A percentile compares a stretch with the other conserved stretches of the same genome.
These are phyloP conservation scores for Coniophora puteana DNA, from an alignment of 1,284 basidiomycete genomes.

Conservation along the genomic window DNA sequence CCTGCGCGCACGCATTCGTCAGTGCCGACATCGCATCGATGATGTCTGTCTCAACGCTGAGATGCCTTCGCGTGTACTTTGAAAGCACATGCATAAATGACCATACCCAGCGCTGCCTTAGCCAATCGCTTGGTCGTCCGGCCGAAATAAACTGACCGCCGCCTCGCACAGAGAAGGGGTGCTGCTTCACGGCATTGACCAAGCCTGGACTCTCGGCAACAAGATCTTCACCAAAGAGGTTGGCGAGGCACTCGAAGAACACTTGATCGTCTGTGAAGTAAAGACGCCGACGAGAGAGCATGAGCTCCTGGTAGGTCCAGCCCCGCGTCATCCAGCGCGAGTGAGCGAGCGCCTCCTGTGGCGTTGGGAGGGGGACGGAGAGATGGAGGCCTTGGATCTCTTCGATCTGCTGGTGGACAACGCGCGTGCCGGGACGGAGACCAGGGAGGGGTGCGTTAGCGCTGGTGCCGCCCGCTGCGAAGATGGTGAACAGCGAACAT, in stretches of 20 bases:
- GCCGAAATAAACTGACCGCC: too few relatives aligned
- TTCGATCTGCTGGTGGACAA: background rate
- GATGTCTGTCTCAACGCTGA: slow-evolving; percentile 1
- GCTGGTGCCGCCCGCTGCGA: slow-evolving; percentile 3
- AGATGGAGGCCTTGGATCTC: slow-evolving; percentile 5
- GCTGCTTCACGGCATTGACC: too few relatives aligned
- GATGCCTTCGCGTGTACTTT: background rate
- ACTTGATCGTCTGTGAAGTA: slow-evolving; percentile 20
- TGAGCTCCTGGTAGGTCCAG: slow-evolving; percentile 17
- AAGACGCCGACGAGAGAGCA: slow-evolving; percentile 14
- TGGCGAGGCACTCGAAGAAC: slow-evolving; percentile 14
- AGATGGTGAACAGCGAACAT: slow-evolving; percentile 2
- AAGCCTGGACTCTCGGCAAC: too few relatives aligned
- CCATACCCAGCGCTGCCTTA: too few relatives aligned
- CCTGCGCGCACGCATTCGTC: slow-evolving; percentile 13
- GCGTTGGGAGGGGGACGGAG: background rate
- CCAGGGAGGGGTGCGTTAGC: slow-evolving; percentile 5
- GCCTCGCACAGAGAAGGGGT: too few relatives aligned
- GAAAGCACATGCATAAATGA: too few relatives aligned
- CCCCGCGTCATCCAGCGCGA: slow-evolving; percentile 11
- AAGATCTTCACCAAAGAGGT: too few relatives aligned
- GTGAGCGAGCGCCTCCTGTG: background rate
- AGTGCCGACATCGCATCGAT: slow-evolving; percentile 4
- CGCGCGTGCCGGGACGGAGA: background rate
- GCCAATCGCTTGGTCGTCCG: too few relatives aligned